These are phyloP conservation scores for Lactifluus volemus DNA, from an alignment of 768 basidiomycete species.

Conservation along the genomic window DNA sequence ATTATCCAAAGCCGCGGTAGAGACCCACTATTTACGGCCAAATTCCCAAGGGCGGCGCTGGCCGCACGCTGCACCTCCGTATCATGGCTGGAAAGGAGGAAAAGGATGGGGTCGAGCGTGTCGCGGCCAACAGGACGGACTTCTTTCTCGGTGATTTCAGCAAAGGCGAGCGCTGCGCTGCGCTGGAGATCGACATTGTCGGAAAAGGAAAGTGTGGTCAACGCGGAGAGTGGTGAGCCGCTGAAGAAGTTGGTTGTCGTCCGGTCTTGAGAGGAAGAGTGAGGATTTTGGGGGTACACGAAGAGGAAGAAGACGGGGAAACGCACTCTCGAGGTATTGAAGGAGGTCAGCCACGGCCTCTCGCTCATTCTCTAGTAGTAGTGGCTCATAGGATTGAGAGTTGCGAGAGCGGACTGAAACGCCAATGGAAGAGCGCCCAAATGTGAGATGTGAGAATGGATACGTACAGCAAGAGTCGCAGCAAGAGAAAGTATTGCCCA, in stretches of 20 bases:
- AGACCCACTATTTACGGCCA: conserved; percentile 92
- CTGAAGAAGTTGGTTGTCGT: conserved; percentile 98
- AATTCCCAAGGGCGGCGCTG: conserved; percentile 92
- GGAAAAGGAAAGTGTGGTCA: conserved; percentile 95
- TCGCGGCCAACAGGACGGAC: conserved; percentile 94
- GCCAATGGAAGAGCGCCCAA: conserved; percentile 2
- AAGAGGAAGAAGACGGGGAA: not conserved
- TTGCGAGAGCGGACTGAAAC: conserved; percentile 64
- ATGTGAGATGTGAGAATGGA: conserved; percentile 6
- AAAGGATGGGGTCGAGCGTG: conserved; percentile 96
- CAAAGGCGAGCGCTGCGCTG: conserved; percentile 95
- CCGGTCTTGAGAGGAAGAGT: conserved; percentile 55
- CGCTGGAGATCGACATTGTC: conserved; percentile 99
- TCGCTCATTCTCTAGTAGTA: conserved; percentile 86
- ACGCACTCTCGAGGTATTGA: conserved; percentile 94
- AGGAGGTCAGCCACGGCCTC: conserved; percentile 97
- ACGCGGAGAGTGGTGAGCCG: conserved; percentile 82
- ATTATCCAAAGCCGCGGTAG: not conserved
- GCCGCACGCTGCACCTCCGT: conserved; percentile 98
- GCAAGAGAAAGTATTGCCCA: conserved; percentile 75
- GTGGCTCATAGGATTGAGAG: conserved; percentile 80
- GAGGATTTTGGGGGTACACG: not conserved
- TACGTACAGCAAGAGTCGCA: conserved; percentile 76
- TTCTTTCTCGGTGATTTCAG: conserved; percentile 99
- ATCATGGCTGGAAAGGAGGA: conserved; percentile 94